Evolutionary conservation across 352 stramenopile genomes (phyloP), one percentile per base, ranked within the genome.

Genomic region (Pythium sukuiense): DNA sequence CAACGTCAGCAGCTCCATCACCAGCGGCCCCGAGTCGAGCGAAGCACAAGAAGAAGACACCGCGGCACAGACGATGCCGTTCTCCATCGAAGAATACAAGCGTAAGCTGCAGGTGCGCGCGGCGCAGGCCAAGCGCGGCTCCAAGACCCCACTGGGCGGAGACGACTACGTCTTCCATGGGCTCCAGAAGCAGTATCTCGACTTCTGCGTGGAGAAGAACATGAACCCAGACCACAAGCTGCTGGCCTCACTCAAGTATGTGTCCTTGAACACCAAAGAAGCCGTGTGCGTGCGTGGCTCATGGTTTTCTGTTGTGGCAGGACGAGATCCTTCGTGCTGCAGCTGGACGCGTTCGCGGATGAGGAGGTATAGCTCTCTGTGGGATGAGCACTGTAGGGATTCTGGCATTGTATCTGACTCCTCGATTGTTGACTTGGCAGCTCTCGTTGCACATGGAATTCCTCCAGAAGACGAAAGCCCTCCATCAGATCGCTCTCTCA

Each of bases 71-170:
- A 59, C 29, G 8, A 73, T 72, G 27, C 11, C 68, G 46, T 76
- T 89, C 67, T 87, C 80, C 3, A 87, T 90, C 57, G 79, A 88
- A 8, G 67, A 76, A 41, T 88, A 84, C 72, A 83, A 82, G 65
- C 76, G 71, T 48, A 80, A 81, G 59, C 78, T 88, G 46, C 77
- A 82, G 53, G 77, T 86, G 37, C 52, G 72, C 27, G 77, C 78
- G 12, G 75, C 70, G 0, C 72, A 67, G 20, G 33, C 32, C 7
- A 32, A 29, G 32, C 50, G 43, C 16, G 49, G 55, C 1, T 2
- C 29, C 35, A 63, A 41, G 20, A 9, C 32, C 12, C 16, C 26
- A 1, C 18, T 45, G 13, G 24, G 48, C 32, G 35, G 37, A 30
- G n/a, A 32, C n/a, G 63, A 70, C 41, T 55, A 68, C 16, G 55